A percentile compares a stretch with the other conserved stretches of the same genome.
phyloP scores from a whole-genome alignment of 352 stramenopile genomes.

The Phytophthora foliorum region DNA sequence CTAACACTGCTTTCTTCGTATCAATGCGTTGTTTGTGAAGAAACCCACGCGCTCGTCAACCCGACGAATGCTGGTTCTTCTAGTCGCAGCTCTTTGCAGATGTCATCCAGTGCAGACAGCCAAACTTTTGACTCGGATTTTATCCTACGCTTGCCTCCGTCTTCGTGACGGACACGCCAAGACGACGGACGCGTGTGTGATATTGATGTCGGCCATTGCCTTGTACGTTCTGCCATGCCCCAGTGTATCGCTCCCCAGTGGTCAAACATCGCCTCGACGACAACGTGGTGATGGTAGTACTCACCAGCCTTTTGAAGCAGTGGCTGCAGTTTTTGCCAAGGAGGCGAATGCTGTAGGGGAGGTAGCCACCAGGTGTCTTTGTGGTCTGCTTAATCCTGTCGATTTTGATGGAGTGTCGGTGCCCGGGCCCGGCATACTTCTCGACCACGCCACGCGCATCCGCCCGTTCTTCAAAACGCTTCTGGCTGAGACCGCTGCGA shows the following conservation, averaged over 20 bases:
- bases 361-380: slow-evolving; percentile 58
- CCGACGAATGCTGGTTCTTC: slow-evolving; percentile 65
- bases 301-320: slow-evolving; percentile 37
- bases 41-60: slow-evolving; percentile 59
- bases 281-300: slow-evolving; percentile 6
- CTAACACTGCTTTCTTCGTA: background rate
- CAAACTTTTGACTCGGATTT: slow-evolving; percentile 54
- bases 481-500: slow-evolving; percentile 42
- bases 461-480: slow-evolving; percentile 49
- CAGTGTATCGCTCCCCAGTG: slow-evolving; percentile 14
- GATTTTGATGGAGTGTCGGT: slow-evolving; percentile 63
- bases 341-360: slow-evolving; percentile 61
- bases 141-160: slow-evolving; percentile 55
- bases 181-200: slow-evolving; percentile 64
- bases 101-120: slow-evolving; percentile 44
- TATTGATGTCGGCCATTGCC: slow-evolving; percentile 59
- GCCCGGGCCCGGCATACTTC: slow-evolving; percentile 38
- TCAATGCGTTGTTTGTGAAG: slow-evolving; percentile 24
- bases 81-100: slow-evolving; percentile 63
- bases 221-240: slow-evolving; percentile 54
- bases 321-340: slow-evolving; percentile 47
- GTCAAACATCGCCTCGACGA: slow-evolving; percentile 8
- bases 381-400: slow-evolving; percentile 49
- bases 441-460: slow-evolving; percentile 45
- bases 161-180: slow-evolving; percentile 66